A percentile compares a stretch with the other conserved stretches of the same genome.
These are phyloP conservation scores for Heterobasidion annosum DNA, from an alignment of 1,284 basidiomycete species.

Conservation along the genomic window DNA sequence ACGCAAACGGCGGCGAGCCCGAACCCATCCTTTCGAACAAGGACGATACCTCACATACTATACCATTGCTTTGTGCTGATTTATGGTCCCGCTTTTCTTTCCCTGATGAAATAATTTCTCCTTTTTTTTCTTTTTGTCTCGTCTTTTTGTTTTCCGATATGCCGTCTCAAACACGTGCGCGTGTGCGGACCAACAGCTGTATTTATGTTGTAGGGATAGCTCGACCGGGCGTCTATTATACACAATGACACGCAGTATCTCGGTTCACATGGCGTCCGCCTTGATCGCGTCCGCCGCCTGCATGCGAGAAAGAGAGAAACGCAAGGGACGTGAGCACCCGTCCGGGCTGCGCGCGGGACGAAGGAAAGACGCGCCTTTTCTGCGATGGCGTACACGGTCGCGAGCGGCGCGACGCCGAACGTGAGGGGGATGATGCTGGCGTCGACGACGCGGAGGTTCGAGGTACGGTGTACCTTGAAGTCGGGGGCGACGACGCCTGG, in stretches of 20 bases:
- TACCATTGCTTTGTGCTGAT: constrained; percentile 1
- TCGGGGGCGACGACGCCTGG: constrained; percentile 45
- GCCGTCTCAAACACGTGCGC: neutral
- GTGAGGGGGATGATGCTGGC: constrained; percentile 12
- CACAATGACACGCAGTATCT: neutral
- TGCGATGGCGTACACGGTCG: constrained; percentile 11
- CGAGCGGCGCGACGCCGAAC: constrained; percentile 10
- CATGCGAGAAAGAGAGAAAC: neutral
- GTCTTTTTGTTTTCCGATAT: neutral
- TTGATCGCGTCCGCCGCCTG: neutral
- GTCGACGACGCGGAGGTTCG: constrained; percentile 23
- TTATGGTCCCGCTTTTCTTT: neutral
- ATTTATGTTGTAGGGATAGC: neutral
- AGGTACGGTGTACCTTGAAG: constrained; percentile 43
- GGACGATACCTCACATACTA: constrained; percentile 10
- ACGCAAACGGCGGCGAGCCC: neutral
- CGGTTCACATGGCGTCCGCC: neutral
- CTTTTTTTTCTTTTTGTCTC: constrained; percentile 2
- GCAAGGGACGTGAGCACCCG: neutral
- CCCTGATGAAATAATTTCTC: neutral
- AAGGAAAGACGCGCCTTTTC: constrained; percentile 7
- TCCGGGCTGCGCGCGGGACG: too few relatives aligned
- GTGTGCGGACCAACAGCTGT: constrained; percentile 3
- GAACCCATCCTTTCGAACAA: neutral
- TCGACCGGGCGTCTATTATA: neutral